These are phyloP conservation scores for Karstenula rhodostoma DNA, from an alignment of 2,329 filamentous ascomycete species.

Conservation along the genomic window DNA sequence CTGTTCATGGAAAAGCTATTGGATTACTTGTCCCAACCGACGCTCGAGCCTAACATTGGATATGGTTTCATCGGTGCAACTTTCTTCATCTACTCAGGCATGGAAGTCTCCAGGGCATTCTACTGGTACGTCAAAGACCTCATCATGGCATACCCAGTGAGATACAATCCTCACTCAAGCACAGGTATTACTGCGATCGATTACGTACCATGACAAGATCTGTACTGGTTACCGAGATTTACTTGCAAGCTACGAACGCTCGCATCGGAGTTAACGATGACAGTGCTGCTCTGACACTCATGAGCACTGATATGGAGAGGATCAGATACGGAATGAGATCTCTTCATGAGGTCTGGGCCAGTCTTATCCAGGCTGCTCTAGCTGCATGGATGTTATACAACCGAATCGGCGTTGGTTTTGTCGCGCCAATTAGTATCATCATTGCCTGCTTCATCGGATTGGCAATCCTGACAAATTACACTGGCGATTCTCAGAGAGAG, in stretches of 20 bases:
- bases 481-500: conserved; percentile 30
- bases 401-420: conserved; percentile 31
- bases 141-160: background rate
- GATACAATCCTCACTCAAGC: background rate
- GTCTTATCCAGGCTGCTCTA: conserved; percentile 20
- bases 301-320: conserved; percentile 37
- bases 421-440: conserved; percentile 31
- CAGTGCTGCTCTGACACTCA: conserved; percentile 28
- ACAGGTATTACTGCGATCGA: conserved; percentile 23
- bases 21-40: conserved; percentile 20
- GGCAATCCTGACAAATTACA: conserved; percentile 29
- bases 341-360: conserved; percentile 35
- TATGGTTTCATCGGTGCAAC: conserved; percentile 26
- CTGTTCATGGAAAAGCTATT: conserved; percentile 34
- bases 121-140: conserved; percentile 7
- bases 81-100: conserved; percentile 20
- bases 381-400: conserved; percentile 29
- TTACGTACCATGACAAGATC: conserved; percentile 19
- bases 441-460: conserved; percentile 29
- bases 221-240: conserved; percentile 21
- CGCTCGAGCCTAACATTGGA: conserved; percentile 23
- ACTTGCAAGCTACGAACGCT: conserved; percentile 18
- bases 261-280: conserved; percentile 15
- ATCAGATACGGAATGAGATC: conserved; percentile 23
- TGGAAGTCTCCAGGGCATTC: conserved; percentile 13